Evolutionary conservation across 2,329 filamentous ascomycete species (phyloP).

Genomic region (Nemania sp.): DNA sequence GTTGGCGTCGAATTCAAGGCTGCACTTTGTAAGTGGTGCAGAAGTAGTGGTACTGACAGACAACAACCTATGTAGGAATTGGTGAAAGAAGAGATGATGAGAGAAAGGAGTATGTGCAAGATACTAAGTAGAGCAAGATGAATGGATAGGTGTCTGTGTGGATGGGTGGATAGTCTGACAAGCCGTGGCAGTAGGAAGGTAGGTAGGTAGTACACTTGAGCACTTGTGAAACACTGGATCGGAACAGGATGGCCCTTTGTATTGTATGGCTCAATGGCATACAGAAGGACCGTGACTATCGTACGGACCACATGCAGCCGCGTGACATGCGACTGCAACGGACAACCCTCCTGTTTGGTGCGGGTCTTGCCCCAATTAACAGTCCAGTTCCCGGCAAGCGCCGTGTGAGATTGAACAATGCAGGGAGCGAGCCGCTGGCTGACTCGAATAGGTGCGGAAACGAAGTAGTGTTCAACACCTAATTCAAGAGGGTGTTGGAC

Average conservation of each 20-base stretch:
- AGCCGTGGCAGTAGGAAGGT: neutral
- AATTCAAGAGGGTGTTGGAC: neutral
- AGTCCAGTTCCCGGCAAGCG: neutral
- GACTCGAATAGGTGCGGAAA: constrained; percentile 20
- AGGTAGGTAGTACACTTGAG: neutral
- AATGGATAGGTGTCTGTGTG: neutral
- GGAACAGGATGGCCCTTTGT: constrained; percentile 26
- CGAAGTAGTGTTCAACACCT: constrained; percentile 16
- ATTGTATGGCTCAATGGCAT: constrained; percentile 27
- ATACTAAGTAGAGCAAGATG: no score
- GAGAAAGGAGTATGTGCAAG: neutral
- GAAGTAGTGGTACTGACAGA: constrained; percentile 9
- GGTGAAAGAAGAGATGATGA: constrained; percentile 12
- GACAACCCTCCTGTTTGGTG: neutral
- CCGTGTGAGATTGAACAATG: neutral
- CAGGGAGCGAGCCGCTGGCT: constrained; percentile 16
- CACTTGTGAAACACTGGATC: constrained; percentile 17
- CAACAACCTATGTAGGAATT: constrained; percentile 13
- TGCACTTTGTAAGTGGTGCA: no score
- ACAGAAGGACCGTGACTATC: constrained; percentile 28
- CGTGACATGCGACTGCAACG: neutral
- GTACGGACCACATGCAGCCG: constrained; percentile 2
- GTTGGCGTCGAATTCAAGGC: no score
- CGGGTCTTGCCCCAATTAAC: neutral
- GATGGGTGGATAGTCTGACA: neutral